Evolutionary conservation across 345 rosid species (phyloP).

Genomic region (Capsella bursapastoris): DNA sequence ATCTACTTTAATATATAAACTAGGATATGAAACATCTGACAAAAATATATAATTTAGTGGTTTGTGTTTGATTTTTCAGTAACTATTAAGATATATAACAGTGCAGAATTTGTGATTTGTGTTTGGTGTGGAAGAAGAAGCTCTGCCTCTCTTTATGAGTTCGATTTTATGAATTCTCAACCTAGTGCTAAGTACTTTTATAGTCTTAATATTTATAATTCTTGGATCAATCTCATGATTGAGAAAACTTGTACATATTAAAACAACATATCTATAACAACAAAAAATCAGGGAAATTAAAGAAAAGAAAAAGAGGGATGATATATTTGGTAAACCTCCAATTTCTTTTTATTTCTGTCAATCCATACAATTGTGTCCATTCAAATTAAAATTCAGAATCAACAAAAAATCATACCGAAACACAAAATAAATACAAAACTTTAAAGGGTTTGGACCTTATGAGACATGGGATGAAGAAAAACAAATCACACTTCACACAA

Average conservation of each 20-base stretch:
- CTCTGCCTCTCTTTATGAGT: no score
- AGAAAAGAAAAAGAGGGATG: not conserved
- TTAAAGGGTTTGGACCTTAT: not conserved
- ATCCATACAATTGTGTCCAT: not conserved
- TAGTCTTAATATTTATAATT: no score
- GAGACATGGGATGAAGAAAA: not conserved
- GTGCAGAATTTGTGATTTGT: no score
- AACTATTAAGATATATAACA: no score
- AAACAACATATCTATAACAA: not conserved
- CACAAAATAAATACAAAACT: not conserved
- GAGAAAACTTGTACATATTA: not conserved
- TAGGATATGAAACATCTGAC: no score
- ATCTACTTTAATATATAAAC: no score
- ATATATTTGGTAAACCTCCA: not conserved
- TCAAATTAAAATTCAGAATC: not conserved
- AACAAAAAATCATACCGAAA: not conserved
- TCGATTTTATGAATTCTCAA: not conserved
- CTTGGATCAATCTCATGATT: not conserved
- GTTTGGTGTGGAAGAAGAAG: no score
- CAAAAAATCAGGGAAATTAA: no score
- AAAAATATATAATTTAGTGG: no score
- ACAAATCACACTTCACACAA: conserved; percentile 5
- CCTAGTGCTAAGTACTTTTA: no score
- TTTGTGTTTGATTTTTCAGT: no score
- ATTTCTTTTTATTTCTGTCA: not conserved